Base-by-base conservation (phyloP, 192 early-diverging fungal genomes). In the Oehlia diaphana region DNA sequence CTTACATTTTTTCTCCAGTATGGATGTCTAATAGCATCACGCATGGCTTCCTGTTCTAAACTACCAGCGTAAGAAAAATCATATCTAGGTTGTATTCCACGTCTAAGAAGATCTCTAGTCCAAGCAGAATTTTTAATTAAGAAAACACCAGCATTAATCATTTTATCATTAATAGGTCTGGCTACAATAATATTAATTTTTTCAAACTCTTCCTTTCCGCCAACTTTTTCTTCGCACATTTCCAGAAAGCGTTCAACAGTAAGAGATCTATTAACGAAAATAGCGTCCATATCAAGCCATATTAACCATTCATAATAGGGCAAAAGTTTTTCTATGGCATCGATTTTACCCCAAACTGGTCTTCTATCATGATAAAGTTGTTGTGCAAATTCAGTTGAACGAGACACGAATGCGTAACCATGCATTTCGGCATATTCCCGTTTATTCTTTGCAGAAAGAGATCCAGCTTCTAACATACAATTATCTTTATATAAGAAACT, bases 241-340 rank as follows among this genome's bases (percentile, higher is more conserved):
- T 78, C 76, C 35, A 90, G 77, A 13, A 90, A 79, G 1, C 75
- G 78, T 39, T 86, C 83, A 1, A 90, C 28, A 6, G 81, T 77
- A 23, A 81, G 82, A 49, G 87, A 82, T 21, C 73, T 68, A 63
- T 90, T 83, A 71, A 87, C 83, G 12, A 90, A 69, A 0, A 89
- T 84, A 7, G 89, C 89, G 72, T 90, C 89, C 87, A 89, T 90
- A 72, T 90, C 89, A 82, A 90, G 78, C 89, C 89, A 90, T 64
- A 90, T 83, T 44, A 90, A 19, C 89, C 89, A 90, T 12, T 90
- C 87, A 75, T 90, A 90, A 33, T 89, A 83, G 4, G 89, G 88
- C 8, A 90, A 68, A 3, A 84, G 80, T 79, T 90, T 90, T 72
- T 90, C 84, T 10, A 90, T 80, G 0, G 79, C 88, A 44, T 87